These are phyloP conservation scores for Dimocarpus longan DNA, from an alignment of 345 rosid genomes.

Conservation along the genomic window DNA sequence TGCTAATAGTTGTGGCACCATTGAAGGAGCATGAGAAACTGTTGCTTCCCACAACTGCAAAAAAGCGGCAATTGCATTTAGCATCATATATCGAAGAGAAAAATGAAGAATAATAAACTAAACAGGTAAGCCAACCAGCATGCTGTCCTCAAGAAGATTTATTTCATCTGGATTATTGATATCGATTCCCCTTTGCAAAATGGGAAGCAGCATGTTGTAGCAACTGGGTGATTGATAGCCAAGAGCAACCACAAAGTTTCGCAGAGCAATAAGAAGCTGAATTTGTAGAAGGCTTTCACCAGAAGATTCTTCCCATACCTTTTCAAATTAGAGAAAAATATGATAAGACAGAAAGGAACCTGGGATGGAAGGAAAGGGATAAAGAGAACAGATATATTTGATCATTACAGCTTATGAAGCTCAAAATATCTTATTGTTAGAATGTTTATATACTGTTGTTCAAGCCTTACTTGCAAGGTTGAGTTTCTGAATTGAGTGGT, in stretches of 20 bases:
- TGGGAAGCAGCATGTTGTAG: conserved; percentile 77
- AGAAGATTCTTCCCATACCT: conserved; percentile 98
- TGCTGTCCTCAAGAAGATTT: conserved; percentile 93
- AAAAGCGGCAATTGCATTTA: conserved; percentile 18
- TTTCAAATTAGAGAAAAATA: conserved; percentile 22
- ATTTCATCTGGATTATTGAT: conserved; percentile 85
- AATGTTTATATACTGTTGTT: neutral
- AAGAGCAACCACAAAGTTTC: conserved; percentile 86
- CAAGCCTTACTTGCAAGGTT: neutral
- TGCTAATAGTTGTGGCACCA: conserved; percentile 83
- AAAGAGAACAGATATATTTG: neutral
- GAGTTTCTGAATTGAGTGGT: neutral
- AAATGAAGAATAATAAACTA: conserved; percentile 17
- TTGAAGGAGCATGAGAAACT: conserved; percentile 82
- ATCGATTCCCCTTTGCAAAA: conserved; percentile 85
- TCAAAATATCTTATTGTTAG: neutral
- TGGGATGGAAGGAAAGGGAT: neutral
- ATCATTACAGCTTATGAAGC: conserved; percentile 5
- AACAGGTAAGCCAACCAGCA: conserved; percentile 61
- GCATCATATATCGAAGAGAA: conserved; percentile 22
- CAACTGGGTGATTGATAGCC: conserved; percentile 84
- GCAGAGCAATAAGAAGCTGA: conserved; percentile 94
- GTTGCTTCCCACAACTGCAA: conserved; percentile 98
- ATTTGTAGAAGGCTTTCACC: conserved; percentile 97
- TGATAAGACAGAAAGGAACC: neutral